These are phyloP conservation scores for Strobilomyces confusus DNA, from an alignment of 768 basidiomycete genomes.

Conservation along the genomic window DNA sequence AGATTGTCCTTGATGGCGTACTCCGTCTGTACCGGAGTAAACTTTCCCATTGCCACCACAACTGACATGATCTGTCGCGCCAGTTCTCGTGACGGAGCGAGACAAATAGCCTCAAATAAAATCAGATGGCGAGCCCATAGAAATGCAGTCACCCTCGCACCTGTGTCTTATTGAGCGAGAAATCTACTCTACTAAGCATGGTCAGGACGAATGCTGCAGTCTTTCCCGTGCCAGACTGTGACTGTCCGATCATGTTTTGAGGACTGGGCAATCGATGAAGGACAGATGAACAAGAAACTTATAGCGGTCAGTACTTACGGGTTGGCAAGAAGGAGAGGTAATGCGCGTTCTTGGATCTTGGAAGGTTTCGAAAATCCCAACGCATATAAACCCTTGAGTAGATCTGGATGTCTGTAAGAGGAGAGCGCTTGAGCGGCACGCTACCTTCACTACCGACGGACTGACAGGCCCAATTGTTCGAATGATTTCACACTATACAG, in stretches of 20 bases:
- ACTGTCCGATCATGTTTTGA: constrained; percentile 98
- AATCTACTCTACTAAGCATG: constrained; percentile 94
- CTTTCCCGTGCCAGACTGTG: constrained; percentile 98
- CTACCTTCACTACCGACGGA: constrained; percentile 12
- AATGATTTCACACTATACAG: constrained; percentile 91
- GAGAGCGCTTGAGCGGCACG: constrained; percentile 3
- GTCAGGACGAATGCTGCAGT: constrained; percentile 97
- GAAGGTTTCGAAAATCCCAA: constrained; percentile 98
- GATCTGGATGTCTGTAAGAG: constrained; percentile 65
- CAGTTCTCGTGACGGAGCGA: constrained; percentile 96
- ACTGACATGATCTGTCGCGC: constrained; percentile 98
- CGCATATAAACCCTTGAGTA: constrained; percentile 90
- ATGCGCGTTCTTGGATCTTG: constrained; percentile 96
- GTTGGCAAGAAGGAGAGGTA: constrained; percentile 84
- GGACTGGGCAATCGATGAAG: constrained; percentile 51
- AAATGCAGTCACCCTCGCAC: constrained; percentile 36
- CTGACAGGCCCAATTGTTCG: constrained; percentile 92
- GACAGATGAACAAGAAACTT: constrained; percentile 1
- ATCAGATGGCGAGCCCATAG: background rate
- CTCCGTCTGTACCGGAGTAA: constrained; percentile 87
- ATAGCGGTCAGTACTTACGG: constrained; percentile 54
- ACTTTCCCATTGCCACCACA: constrained; percentile 91
- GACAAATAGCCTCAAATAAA: constrained; percentile 74
- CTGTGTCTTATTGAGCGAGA: constrained; percentile 76
- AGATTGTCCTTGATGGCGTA: constrained; percentile 92